Base-by-base conservation (phyloP, 1,284 basidiomycete genomes). In the Boletus putidus region DNA sequence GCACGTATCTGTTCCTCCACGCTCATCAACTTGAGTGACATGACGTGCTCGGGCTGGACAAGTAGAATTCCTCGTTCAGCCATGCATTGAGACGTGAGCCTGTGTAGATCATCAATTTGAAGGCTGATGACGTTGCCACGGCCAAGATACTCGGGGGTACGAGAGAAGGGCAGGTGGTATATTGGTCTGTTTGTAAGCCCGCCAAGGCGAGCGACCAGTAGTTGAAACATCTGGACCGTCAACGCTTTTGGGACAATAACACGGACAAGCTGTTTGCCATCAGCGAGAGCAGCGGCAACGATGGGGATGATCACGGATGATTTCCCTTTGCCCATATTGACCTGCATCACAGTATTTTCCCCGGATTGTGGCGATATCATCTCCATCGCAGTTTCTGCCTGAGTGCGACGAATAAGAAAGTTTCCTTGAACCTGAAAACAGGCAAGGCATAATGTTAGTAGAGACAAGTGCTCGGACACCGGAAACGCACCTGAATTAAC, bases 101-200 rank as follows among this genome's bases (percentile, higher is more conserved):
- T 40, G 9, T 12, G 31, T 1, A 61, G 36, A 63, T 62, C 16
- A 79, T 72, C 15, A 37, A 57, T 11, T 51, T 40, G 40, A n/a
- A 10, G 37, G 21, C 1, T 10, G 14, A 5, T n/a, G 1, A 25
- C 10, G 8, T 12, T 1, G 6, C 21, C 21, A 8, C n/a, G n/a
- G n/a, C 1, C 0, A 6, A 23, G 1, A 12, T 23, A 21, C 4
- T 33, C 21, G 2, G 16, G 20, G 9, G 40, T 11, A 15, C 82
- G 77, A 6, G 77, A 79, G 60, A 84, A 82, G 1, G 83, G 82
- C 1, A 82, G 49, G 58, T 77, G 76, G 51, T 78, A 83, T 1
- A 84, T 66, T 1, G 76, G 78, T 18, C 80, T 73, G 59, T 82
- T 77, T 0, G 69, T 60, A 9, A 84, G 72, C n/a, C 80, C 77